Evolutionary conservation across 768 basidiomycete species (phyloP), one percentile per base, ranked within the genome.

Genomic region (Tulasnella sp.): DNA sequence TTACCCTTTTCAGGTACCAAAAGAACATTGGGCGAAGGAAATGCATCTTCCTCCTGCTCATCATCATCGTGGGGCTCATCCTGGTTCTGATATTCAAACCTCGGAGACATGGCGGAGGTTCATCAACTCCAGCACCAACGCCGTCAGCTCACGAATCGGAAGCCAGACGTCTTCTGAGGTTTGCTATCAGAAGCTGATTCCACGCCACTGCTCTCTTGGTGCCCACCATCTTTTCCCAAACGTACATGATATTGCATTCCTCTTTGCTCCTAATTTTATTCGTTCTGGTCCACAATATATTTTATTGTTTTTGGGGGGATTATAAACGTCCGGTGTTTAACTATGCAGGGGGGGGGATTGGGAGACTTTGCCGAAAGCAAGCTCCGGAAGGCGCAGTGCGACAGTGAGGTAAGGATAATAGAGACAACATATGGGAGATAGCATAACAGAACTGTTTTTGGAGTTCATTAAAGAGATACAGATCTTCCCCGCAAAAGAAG

Each of bases 81-180:
- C 83, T 98, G 82, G 91, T 96, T 75, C 90, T 99, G 84, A 93
- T 98, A 80, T 95, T 97, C 89, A 98, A 98, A 88, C 96, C 97
- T 69, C 92, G 91, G 28, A 72, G 82, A 81, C 72, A 54, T 69
- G 64, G 64, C 64, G 64, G 64, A 20, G 14, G 64, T 37, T 37
- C 64, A 18, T 37, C 64, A 24, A 69, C 18, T 22, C 64, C 64
- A 34, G 6, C 64, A 37, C 64, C 64, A 69, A 18, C 64, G 28
- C 64, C 64, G 28, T 37, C 64, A 37, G 34, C 64, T 69, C 64
- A 20, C 34, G 64, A 69, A 69, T 28, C 34, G 64, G 64, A 69
- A 69, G 64, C 24, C 28, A 28, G 28, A 11, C 37, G 37, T 37
- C 64, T 69, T 37, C 64, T 69, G 34, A 31, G 64, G 28, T 69